Evolutionary conservation across 768 basidiomycete genomes (phyloP), one percentile per base, ranked within the genome.

Genomic region (Pleurotus platypus): DNA sequence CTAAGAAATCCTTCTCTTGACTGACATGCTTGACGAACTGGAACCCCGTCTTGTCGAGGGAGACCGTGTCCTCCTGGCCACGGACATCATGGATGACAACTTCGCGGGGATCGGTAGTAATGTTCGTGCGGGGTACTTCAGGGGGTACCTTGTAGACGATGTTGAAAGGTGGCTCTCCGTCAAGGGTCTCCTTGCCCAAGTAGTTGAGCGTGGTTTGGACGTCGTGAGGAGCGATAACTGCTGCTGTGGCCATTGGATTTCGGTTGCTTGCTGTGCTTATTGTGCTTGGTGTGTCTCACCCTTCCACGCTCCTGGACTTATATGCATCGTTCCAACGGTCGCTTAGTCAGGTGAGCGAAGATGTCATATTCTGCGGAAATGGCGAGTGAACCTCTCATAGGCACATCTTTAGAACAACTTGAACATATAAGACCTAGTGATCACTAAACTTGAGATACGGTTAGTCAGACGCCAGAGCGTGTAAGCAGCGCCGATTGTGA

Each of bases 41-140:
- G 62, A 75, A 74, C 8, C 74, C 74, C 1, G 73, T 61, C 26
- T 47, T 67, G 56, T 75, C 72, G 13, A 74, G 70, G 2, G 50
- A 64, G 49, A 67, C 69, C 12, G 61, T 30, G 43, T 55, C 61
- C 50, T 74, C 74, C 22, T 71, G 67, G 2, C 72, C 72, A 13
- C 72, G 69, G 38, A 72, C 20, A 56, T 76, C 66, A 53, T 72
- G 60, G 42, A 75, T 67, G 24, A 64, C 53, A 26, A 66, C 61
- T 50, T 58, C 54, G 54, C 55, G 62, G 20, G 53, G 24, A 46
- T 61, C 62, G 12, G 46, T 54, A 1, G 9, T 4, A 65, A 64
- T 70, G 59, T 73, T 73, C 16, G 47, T 62, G 37, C 0, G 3
- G 0, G 59, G 59, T 46, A 58, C 51, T 24, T 56, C 51, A 35